Base-by-base conservation (phyloP, 441 rosid genomes). In the Flueggea neowawraea region DNA sequence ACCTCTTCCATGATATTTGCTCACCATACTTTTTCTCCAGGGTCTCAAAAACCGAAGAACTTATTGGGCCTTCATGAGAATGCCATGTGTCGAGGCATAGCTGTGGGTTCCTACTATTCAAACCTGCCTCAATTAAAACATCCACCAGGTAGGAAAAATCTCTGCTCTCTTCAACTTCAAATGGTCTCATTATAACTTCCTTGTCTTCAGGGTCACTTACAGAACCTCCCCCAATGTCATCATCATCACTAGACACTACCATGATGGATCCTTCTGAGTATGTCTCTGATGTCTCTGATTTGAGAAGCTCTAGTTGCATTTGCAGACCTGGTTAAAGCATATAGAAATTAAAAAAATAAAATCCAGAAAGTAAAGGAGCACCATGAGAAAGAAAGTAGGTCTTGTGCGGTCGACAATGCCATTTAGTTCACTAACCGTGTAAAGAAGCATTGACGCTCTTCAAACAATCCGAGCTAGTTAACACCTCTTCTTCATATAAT, bases 21-120 rank as follows among this genome's bases (percentile, higher is more conserved):
- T 71, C 79, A 36, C 78, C 82, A 39, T 84, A 84, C 81, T 79
- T 91, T 73, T 84, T 91, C 87, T 94, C 99, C 57, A 95, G 66
- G 51, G 69, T 69, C 77, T 81, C 89, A 7, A 95, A 95, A 61
- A 86, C 71, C 9, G 67, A 57, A 13, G 73, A 65, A 60, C 72
- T 79, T 53, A 84, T 63, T 13, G 78, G 79, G 55, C 60, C 59
- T 63, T 77, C 81, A 6, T 65, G 60, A 8, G 80, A 68, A 45
- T 69, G 65, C 70, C 71, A 47, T 31, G 69, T 53, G 2, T 67
- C 64, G 55, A 54, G 58, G 63, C 68, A 66, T 6, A 47, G 33
- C n/a, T 32, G 54, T 48, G 58, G 65, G 60, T 58, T 77, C 54
- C 57, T 63, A 59, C 69, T 54, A 17, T 61, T 64, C 54, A 80